Base-by-base conservation (phyloP, 352 stramenopile species). In the Phytophthora multivora region DNA sequence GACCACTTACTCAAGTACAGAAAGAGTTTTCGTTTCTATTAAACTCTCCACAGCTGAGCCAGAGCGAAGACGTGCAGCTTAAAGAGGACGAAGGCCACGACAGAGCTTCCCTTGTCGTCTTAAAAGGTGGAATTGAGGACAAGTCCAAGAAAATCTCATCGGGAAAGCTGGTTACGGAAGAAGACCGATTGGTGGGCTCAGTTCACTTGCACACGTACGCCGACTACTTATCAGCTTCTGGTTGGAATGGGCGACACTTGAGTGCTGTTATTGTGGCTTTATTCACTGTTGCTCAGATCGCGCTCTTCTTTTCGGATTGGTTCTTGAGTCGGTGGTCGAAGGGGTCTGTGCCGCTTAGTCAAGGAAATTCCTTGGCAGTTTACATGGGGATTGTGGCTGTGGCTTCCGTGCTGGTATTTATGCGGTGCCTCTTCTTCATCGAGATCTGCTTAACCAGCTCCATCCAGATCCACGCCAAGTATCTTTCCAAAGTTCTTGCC, bases 1-100 rank as follows among this genome's bases (percentile, higher is more conserved):
- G 93, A 1, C 80, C 71, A 3, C 95, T 86, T 53, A 21, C 69
- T 0, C 73, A 94, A 7, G 63, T 98, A 8, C 73, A 80, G 31
- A 69, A 49, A 3, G 59, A 58, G 2, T 79, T 85, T 26, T n/a
- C 71, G 2, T 55, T 76, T 38, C 63, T 88, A 21, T 43, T 11
- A 4, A 66, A 4, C 12, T 59, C 54, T 7, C 52, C 25, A 19
- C 52, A 41, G 5, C 13, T 23, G 2, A 66, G 35, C 23, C 19
- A 51, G 3, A 4, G 16, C 5, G 33, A 55, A 28, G 12, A 33
- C 28, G 11, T 8, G 9, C 28, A 10, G 28, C 28, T 33, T 13
- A 33, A 4, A 33, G 28, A 25, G 10, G 1, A 5, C 21, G 35
- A 51, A 35, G 42, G 25, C 0, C 47, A 68, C 2, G 10, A 48